Percentiles rank a stretch among this genome's conserved stretches.
phyloP scores from a whole-genome alignment of 1,284 basidiomycete genomes.

The Neolentinus lepideus region DNA sequence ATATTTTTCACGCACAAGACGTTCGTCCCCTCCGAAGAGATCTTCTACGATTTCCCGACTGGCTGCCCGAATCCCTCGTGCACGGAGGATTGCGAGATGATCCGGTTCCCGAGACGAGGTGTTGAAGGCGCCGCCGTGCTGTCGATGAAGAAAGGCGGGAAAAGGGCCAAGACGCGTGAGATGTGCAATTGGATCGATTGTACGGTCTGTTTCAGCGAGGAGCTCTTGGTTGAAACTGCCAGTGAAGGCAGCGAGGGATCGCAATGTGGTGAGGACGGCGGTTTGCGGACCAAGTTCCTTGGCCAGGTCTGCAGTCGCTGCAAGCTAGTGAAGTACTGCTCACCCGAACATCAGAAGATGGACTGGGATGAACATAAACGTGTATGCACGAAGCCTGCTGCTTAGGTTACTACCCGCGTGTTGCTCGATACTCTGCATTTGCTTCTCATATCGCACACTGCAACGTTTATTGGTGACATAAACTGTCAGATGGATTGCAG shows the following conservation, averaged over 20 bases:
- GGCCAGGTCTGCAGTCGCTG: slow-evolving; percentile 64
- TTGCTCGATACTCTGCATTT: too few species aligned
- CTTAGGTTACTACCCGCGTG: neutral
- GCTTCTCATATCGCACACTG: too few species aligned
- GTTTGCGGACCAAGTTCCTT: slow-evolving; percentile 14
- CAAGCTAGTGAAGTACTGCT: slow-evolving; percentile 68
- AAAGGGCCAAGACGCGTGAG: slow-evolving; percentile 29
- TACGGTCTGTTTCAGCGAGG: slow-evolving; percentile 47
- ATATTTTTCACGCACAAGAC: slow-evolving; percentile 65
- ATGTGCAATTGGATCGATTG: slow-evolving; percentile 81
- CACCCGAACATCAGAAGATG: slow-evolving; percentile 56
- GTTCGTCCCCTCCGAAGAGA: slow-evolving; percentile 62
- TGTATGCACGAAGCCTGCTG: slow-evolving; percentile 45
- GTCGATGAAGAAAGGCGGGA: slow-evolving; percentile 45
- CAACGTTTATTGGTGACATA: too few species aligned
- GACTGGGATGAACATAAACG: slow-evolving; percentile 70
- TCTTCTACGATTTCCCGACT: slow-evolving; percentile 68
- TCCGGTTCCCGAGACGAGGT: slow-evolving; percentile 63
- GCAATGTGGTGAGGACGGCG: slow-evolving; percentile 34
- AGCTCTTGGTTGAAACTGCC: slow-evolving; percentile 18
- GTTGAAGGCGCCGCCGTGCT: slow-evolving; percentile 51
- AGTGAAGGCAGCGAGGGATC: slow-evolving; percentile 11
- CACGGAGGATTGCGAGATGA: slow-evolving; percentile 73
- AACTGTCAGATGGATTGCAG: too few species aligned
- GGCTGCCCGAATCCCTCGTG: slow-evolving; percentile 72